Evolutionary conservation across 805 yeast species (phyloP).

Genomic region (Metschnikowia reukaufii): DNA sequence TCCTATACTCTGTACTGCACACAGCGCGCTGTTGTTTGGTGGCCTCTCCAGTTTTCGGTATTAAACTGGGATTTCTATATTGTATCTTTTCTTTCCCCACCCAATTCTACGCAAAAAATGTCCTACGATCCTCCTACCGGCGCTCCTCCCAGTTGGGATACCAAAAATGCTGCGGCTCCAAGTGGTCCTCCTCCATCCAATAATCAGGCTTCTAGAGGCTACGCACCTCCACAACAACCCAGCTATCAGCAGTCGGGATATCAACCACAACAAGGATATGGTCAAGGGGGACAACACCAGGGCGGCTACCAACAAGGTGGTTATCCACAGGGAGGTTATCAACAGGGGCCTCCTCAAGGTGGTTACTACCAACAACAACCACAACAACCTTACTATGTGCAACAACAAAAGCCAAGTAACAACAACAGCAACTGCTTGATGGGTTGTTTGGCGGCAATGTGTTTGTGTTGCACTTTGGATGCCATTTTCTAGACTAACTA

Average conservation of each 20-base stretch:
- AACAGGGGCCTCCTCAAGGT: conserved; percentile 28
- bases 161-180: conserved; percentile 17
- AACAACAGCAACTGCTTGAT: conserved; percentile 37
- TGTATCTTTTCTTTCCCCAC: background rate
- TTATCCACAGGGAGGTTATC: conserved; percentile 18
- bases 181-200: conserved; percentile 17
- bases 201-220: conserved; percentile 23
- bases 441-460: conserved; percentile 42
- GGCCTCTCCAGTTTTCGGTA: background rate
- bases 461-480: conserved; percentile 38
- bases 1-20: background rate
- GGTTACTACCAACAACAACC: conserved; percentile 40
- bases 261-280: conserved; percentile 11
- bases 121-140: conserved; percentile 30
- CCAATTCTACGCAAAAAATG: conserved; percentile 6
- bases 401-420: conserved; percentile 33
- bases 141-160: conserved; percentile 29
- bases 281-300: conserved; percentile 10
- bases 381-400: conserved; percentile 43
- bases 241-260: conserved; percentile 18
- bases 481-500: conserved; percentile 21
- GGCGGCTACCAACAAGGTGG: conserved; percentile 14
- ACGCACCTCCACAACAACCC: conserved; percentile 20
- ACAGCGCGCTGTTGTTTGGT: background rate
- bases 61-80: background rate